Percentiles rank a stretch among this genome's conserved stretches.
phyloP scores from a whole-genome alignment of 371 early-diverging fungal species.

The Circinella minor region DNA sequence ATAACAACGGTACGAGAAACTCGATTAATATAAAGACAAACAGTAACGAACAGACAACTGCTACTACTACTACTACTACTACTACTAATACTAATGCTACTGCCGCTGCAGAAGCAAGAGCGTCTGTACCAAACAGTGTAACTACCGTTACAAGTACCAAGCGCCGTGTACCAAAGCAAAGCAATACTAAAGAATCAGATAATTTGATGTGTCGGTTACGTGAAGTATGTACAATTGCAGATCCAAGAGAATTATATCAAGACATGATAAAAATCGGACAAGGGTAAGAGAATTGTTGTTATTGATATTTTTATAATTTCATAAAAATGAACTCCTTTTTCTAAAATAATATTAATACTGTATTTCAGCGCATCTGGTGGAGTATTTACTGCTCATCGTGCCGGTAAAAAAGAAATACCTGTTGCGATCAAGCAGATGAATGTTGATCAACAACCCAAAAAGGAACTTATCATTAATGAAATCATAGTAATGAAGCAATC shows the following conservation, averaged over 20 bases:
- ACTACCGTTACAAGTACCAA: background rate
- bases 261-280: slow-evolving; percentile 31
- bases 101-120: background rate
- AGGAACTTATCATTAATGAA: slow-evolving; percentile 91
- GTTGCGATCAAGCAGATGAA: slow-evolving; percentile 94
- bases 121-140: background rate
- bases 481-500: slow-evolving; percentile 83
- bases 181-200: slow-evolving; percentile 33
- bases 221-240: slow-evolving; percentile 89
- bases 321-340: too few species aligned
- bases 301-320: background rate
- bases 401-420: slow-evolving; percentile 49
- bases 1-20: too few species aligned
- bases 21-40: too few species aligned
- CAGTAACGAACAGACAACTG: too few species aligned
- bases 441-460: slow-evolving; percentile 84
- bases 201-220: slow-evolving; percentile 86
- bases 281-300: slow-evolving; percentile 17
- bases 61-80: background rate
- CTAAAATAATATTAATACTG: background rate
- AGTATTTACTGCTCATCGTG: slow-evolving; percentile 79
- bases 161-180: slow-evolving; percentile 24
- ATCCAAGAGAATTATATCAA: slow-evolving; percentile 59
- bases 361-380: slow-evolving; percentile 54
- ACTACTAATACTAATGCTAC: background rate